Conservation (phyloP, 371 early-diverging fungal species). For the Mycotypha africana region DNA sequence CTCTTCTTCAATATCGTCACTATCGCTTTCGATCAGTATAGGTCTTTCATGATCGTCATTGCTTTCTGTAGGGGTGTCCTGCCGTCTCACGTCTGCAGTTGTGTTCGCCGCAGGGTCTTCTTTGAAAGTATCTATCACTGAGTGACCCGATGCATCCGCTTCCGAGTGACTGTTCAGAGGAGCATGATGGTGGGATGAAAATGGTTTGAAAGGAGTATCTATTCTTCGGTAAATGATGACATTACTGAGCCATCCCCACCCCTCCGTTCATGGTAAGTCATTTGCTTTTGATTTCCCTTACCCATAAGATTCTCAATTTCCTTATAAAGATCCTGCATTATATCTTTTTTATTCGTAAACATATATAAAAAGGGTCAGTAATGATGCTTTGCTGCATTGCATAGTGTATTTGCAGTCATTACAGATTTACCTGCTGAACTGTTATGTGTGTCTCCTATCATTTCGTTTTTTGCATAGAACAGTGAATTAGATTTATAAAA, state of each 20-base stretch:
- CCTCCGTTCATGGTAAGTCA: not conserved
- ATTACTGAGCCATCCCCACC: no score
- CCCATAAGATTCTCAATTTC: slow-evolving; percentile 19
- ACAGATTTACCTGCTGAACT: no score
- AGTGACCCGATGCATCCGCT: not conserved
- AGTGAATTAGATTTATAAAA: no score
- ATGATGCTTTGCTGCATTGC: no score
- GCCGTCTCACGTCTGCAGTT: not conserved
- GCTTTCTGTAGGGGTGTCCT: not conserved
- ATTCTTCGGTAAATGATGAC: not conserved
- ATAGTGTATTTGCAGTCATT: no score
- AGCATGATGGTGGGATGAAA: no score
- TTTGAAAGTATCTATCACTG: not conserved
- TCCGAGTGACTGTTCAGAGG: not conserved
- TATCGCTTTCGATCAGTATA: slow-evolving; percentile 19
- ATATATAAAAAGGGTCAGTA: no score
- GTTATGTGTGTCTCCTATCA: no score
- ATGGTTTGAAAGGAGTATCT: slow-evolving; percentile 11
- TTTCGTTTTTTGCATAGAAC: no score
- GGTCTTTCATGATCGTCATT: slow-evolving; percentile 3
- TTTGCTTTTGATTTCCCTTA: not conserved
- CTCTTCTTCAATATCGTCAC: slow-evolving; percentile 21
- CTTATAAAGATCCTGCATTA: slow-evolving; percentile 11
- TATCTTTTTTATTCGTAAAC: no score
- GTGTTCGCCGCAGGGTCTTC: not conserved